Conservation (phyloP, 2,329 filamentous ascomycete genomes). For the Fonsecaea nubica region DNA sequence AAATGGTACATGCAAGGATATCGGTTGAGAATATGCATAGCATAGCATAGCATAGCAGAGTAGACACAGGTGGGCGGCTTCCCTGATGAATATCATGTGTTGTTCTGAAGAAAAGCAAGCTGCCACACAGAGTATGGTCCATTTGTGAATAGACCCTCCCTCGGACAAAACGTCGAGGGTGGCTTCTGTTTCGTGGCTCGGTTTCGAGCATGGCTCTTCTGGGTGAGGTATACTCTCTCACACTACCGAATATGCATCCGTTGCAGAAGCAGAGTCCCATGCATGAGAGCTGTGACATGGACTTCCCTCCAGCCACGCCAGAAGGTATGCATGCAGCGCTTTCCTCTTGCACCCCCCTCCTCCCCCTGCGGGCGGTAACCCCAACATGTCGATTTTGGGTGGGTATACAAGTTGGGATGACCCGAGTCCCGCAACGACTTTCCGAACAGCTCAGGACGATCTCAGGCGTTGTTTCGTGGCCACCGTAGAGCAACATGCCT, state of each 20-base stretch:
- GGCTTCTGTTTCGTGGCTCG: background rate
- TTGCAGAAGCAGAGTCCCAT: background rate
- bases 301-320: background rate
- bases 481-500: background rate
- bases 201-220: background rate
- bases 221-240: background rate
- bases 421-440: background rate
- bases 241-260: background rate
- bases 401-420: background rate
- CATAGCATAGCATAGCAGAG: too few species aligned
- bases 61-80: too few species aligned
- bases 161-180: background rate
- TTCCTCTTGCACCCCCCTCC: background rate
- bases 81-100: background rate
- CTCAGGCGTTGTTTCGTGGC: background rate
- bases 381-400: too few species aligned
- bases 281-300: background rate
- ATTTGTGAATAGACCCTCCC: background rate
- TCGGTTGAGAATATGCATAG: too few species aligned
- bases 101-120: background rate
- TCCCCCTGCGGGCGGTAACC: background rate
- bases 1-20: too few species aligned
- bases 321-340: background rate
- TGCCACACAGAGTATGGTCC: background rate
- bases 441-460: background rate